phyloP scores from a whole-genome alignment of 2,329 filamentous ascomycete genomes.

The Bipolaris cookei region DNA sequence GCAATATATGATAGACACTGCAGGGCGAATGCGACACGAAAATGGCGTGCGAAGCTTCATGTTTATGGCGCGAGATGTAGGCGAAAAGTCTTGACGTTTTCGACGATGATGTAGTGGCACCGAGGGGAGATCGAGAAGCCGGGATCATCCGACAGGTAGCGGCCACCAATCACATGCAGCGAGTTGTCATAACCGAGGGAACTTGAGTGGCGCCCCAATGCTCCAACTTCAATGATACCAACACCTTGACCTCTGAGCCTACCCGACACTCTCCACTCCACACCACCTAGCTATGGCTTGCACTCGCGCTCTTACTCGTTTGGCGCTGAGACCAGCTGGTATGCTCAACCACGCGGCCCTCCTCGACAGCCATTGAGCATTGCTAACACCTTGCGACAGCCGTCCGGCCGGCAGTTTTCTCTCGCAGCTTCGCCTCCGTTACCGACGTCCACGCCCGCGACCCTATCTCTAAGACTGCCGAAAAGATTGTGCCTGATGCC shows the following conservation, averaged over 20 bases:
- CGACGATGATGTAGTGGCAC: conserved; percentile 20
- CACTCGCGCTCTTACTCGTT: conserved; percentile 48
- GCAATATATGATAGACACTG: too few species aligned
- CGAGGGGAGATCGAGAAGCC: conserved; percentile 16
- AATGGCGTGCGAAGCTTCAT: neutral
- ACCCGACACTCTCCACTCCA: conserved; percentile 38
- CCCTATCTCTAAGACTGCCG: conserved; percentile 42
- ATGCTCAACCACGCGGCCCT: conserved; percentile 19
- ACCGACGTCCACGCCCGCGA: conserved; percentile 42
- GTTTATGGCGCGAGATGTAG: conserved; percentile 7
- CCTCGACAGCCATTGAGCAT: conserved; percentile 26
- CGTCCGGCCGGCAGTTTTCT: conserved; percentile 46
- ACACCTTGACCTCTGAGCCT: conserved; percentile 28
- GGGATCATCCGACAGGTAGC: conserved; percentile 20
- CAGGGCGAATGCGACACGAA: neutral
- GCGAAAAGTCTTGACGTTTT: conserved; percentile 21
- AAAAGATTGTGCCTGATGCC: conserved; percentile 37
- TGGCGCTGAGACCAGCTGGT: conserved; percentile 48
- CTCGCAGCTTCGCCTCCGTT: conserved; percentile 49
- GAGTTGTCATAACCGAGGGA: conserved; percentile 24
- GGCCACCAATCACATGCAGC: conserved; percentile 12
- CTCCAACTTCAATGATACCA: conserved; percentile 34
- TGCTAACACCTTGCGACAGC: conserved; percentile 39
- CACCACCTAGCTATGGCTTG: conserved; percentile 44
- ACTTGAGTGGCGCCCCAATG: conserved; percentile 19